phyloP scores from a whole-genome alignment of 225 moss, liverwort and hornwort species.

The Thuidium tamariscinum region DNA sequence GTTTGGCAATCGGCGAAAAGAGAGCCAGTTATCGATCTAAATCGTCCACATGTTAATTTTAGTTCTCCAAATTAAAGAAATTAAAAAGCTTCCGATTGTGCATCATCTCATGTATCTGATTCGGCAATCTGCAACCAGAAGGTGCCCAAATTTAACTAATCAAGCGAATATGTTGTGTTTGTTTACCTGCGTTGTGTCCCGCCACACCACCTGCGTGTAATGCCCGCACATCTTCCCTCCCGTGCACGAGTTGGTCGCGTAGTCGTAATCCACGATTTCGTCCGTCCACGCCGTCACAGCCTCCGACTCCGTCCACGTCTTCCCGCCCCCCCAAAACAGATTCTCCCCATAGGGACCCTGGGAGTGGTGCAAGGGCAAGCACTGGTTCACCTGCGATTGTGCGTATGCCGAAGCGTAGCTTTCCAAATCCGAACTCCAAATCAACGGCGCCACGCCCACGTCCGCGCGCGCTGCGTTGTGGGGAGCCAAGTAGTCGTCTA shows the following conservation, averaged over 20 bases:
- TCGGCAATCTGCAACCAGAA: background rate
- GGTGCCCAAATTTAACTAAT: background rate
- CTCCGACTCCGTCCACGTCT: background rate
- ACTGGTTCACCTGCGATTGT: background rate
- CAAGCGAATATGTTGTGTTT: background rate
- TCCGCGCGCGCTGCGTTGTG: slow-evolving; percentile 22
- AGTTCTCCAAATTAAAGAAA: background rate
- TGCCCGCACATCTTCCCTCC: slow-evolving; percentile 31
- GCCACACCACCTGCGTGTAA: slow-evolving; percentile 30
- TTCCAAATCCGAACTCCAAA: slow-evolving; percentile 10
- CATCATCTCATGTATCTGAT: too few relatives aligned
- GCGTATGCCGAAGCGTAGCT: slow-evolving; percentile 13
- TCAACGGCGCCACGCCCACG: background rate
- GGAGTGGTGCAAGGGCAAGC: slow-evolving; percentile 20
- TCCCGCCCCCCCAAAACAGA: slow-evolving; percentile 30
- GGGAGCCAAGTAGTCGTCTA: background rate
- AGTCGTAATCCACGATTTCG: slow-evolving; percentile 15
- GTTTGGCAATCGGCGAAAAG: background rate
- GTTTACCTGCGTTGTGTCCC: background rate
- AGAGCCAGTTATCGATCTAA: background rate
- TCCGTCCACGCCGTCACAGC: slow-evolving; percentile 21
- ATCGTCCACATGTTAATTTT: too few relatives aligned
- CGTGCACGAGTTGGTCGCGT: slow-evolving; percentile 2
- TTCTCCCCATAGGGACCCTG: slow-evolving; percentile 33
- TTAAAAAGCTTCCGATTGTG: background rate